phyloP scores from a whole-genome alignment of 371 early-diverging fungal genomes.

The Circinella umbellata region DNA sequence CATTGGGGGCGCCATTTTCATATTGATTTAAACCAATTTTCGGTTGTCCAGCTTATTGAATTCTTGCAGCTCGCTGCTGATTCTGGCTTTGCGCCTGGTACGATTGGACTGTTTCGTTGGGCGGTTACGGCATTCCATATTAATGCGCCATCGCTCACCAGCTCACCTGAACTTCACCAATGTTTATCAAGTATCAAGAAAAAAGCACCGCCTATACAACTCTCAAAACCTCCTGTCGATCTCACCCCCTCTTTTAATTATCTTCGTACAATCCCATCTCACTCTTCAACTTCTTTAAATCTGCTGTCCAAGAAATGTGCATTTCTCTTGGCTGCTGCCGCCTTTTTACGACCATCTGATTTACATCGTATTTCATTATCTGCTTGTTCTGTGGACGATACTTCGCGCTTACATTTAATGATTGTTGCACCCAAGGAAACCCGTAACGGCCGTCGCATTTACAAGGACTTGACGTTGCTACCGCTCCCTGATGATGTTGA shows the following conservation, averaged over 20 bases:
- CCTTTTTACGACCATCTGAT: conserved; percentile 13
- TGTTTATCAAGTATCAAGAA: background rate
- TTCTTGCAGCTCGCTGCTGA: background rate
- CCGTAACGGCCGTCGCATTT: background rate
- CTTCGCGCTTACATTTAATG: background rate
- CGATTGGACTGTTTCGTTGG: background rate
- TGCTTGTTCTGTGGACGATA: background rate
- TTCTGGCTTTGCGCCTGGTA: background rate
- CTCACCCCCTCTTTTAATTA: background rate
- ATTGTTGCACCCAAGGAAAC: conserved; percentile 57
- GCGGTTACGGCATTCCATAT: conserved; percentile 7
- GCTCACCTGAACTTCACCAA: background rate
- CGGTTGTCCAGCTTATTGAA: background rate
- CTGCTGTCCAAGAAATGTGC: conserved; percentile 1
- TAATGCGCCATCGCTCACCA: background rate
- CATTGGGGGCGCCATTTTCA: background rate
- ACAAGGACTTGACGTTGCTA: background rate
- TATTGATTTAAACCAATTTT: background rate
- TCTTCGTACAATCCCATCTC: conserved; percentile 1
- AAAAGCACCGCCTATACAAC: background rate
- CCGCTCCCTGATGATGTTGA: background rate
- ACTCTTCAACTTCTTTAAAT: background rate
- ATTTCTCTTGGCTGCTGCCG: conserved; percentile 11
- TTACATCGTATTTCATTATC: background rate
- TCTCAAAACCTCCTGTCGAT: background rate